Conservation (phyloP, 176 grass and related monocot species). For the Eragrostis curvula region DNA sequence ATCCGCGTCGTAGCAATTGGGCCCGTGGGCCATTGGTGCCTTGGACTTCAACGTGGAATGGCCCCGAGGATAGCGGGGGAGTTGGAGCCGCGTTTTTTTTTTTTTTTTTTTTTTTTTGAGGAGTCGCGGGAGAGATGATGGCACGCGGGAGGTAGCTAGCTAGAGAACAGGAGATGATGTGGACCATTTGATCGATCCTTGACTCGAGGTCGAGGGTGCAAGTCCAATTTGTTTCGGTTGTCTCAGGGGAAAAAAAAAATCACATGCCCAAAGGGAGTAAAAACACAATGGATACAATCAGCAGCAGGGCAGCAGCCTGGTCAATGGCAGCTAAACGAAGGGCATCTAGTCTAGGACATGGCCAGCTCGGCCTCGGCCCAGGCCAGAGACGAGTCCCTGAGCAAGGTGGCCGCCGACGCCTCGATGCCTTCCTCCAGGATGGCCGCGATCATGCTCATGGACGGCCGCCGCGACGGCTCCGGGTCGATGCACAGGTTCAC, state of each 20-base stretch:
- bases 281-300: neutral
- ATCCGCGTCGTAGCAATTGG: too few species aligned
- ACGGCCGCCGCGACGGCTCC: slow-evolving; percentile 77
- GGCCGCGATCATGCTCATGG: slow-evolving; percentile 78
- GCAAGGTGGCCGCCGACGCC: slow-evolving; percentile 55
- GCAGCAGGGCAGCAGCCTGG: neutral
- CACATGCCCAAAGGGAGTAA: too few species aligned
- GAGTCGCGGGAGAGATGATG: too few species aligned
- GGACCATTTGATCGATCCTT: too few species aligned
- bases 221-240: too few species aligned
- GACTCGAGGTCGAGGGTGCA: too few species aligned
- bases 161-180: too few species aligned
- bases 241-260: too few species aligned
- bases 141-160: too few species aligned
- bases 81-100: too few species aligned
- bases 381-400: slow-evolving; percentile 69
- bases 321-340: neutral
- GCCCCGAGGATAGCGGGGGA: too few species aligned
- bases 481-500: slow-evolving; percentile 85
- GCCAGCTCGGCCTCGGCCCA: slow-evolving; percentile 91
- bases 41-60: neutral
- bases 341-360: slow-evolving; percentile 43
- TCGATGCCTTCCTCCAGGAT: slow-evolving; percentile 86
- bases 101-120: too few species aligned
- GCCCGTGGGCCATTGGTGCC: neutral